Conservation (phyloP, 2,329 filamentous ascomycete species). For the Fusarium dimerum region DNA sequence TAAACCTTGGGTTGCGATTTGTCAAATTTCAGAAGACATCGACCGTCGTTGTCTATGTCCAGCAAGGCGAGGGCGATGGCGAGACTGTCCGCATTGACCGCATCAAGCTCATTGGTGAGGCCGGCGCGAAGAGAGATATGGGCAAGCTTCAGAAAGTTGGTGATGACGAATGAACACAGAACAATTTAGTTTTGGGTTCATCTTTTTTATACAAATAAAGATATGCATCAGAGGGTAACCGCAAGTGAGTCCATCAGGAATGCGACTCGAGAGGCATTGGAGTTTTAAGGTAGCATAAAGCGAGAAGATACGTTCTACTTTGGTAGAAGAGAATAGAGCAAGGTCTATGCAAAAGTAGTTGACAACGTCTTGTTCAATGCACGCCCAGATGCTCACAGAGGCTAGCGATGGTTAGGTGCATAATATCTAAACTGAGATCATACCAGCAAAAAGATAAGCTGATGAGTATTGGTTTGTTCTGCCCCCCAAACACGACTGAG, state of each 20-base stretch:
- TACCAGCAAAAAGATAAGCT: conserved; percentile 5
- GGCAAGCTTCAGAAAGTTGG: conserved; percentile 95
- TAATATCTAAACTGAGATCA: too few species aligned
- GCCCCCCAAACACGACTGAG: conserved; percentile 38
- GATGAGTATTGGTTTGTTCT: conserved; percentile 41
- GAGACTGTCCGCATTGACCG: conserved; percentile 86
- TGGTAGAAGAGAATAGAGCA: conserved; percentile 23
- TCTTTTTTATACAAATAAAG: conserved; percentile 2
- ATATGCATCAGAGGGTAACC: background rate
- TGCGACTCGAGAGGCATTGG: conserved; percentile 12
- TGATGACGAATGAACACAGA: conserved; percentile 60
- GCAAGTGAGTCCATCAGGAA: conserved; percentile 13
- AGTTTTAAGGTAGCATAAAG: conserved; percentile 22
- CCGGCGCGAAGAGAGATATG: conserved; percentile 87
- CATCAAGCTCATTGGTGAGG: conserved; percentile 80
- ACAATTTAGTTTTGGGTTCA: conserved; percentile 4
- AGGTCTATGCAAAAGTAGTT: conserved; percentile 2
- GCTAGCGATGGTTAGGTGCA: too few species aligned
- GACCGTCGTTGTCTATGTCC: conserved; percentile 84
- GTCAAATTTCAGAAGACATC: conserved; percentile 97
- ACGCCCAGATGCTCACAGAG: background rate
- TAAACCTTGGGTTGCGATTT: conserved; percentile 74
- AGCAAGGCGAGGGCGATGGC: conserved; percentile 77
- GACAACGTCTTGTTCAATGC: background rate
- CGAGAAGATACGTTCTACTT: conserved; percentile 9